Evolutionary conservation across 345 rosid genomes (phyloP), one percentile per base, ranked within the genome.

Genomic region (Acer saccharum): DNA sequence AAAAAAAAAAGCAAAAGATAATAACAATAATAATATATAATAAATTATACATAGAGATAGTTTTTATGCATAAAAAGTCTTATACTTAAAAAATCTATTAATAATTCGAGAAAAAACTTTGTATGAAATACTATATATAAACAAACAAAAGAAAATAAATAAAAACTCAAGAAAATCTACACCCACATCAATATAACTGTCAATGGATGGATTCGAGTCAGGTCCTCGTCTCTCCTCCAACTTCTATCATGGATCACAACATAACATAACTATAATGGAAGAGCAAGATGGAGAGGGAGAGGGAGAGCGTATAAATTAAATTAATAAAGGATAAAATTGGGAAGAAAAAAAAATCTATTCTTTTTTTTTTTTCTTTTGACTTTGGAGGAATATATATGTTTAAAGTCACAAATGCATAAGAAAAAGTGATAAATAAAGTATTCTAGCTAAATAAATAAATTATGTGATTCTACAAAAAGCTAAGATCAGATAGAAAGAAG

Each of bases 391-490:
- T 62, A 39, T 25, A 58, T 12, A 41, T 58, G 70, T 35, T 43
- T 44, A n/a, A 81, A 81, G 73, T 68, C 43, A 32, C 75, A 65
- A 61, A 75, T 32, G 70, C 61, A 48, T 60, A 70, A 46, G 17
- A 76, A 60, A 72, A 64, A n/a, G 39, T 46, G 74, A 27, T 20
- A 29, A 46, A 23, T 55, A 73, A 81, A 64, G 41, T 43, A 65
- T 58, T 69, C 63, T 44, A 72, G 68, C 63, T 44, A 72, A 72
- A 64, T 27, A 54, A 32, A 32, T 35, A 77, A 72, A 66, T 61
- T 71, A 60, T 58, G 46, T 67, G 79, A 77, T 77, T 74, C 77
- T 71, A 72, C 44, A 75, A 63, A 80, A 75, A 50, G 74, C 64
- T 20, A 67, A 16, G 46, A 66, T 68, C 65, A 50, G 17, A 21